These are phyloP conservation scores for Annona squamosa DNA, from an alignment of 164 flowering plant species.

Conservation along the genomic window DNA sequence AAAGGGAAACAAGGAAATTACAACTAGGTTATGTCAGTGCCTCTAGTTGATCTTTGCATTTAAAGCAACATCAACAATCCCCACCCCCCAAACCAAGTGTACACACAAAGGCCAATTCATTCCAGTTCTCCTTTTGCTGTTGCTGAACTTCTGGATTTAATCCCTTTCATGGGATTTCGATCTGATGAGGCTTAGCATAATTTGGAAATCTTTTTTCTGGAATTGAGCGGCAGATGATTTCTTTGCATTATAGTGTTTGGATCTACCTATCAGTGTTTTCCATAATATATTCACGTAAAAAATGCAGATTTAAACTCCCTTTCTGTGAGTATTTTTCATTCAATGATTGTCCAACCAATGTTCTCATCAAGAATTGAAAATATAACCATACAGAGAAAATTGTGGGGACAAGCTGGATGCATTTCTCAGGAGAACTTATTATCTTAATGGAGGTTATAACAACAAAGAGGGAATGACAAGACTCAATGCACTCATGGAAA, in stretches of 20 bases:
- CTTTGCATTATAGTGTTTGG: neutral
- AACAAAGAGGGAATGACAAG: conserved; percentile 46
- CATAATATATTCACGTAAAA: neutral
- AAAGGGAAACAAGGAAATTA: neutral
- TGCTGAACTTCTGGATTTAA: neutral
- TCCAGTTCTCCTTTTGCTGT: neutral
- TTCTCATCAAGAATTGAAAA: conserved; percentile 9
- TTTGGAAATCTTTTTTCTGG: neutral
- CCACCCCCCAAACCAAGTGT: no score
- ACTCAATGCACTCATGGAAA: conserved; percentile 42
- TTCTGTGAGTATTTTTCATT: conserved; percentile 4
- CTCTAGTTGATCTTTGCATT: neutral
- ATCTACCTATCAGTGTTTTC: neutral
- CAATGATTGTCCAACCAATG: neutral
- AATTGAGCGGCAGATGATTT: neutral
- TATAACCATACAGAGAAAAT: conserved; percentile 31
- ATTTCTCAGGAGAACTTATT: conserved; percentile 48
- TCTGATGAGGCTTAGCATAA: neutral
- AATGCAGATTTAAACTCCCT: neutral
- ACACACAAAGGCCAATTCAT: neutral
- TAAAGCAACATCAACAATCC: neutral
- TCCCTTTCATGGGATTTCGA: neutral
- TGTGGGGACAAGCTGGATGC: conserved; percentile 51
- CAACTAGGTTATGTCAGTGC: neutral
- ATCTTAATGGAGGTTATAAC: conserved; percentile 49